Base-by-base conservation (phyloP, 257 asterid species). In the Salvia hispanica region DNA sequence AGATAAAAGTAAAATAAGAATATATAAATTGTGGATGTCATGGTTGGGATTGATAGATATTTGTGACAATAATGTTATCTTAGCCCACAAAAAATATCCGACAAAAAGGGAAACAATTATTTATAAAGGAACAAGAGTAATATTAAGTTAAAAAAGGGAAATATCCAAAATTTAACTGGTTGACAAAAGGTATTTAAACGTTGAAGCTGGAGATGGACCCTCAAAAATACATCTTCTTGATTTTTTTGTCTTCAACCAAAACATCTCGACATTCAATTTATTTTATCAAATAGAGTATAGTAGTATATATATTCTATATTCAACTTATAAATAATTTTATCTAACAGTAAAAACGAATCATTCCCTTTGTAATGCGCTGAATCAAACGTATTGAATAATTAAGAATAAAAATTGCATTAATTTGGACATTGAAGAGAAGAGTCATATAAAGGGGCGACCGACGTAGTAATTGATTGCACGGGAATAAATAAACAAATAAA, bases 361-460 rank as follows among this genome's bases (percentile, higher is more conserved):
- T 25, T 25, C 31, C 31, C 31, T 25, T 25, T 25, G 31, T 2
- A 25, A 25, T 25, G 31, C 31, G 31, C 31, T 25, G 31, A 25
- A 25, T 25, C 31, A 25, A 25, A 25, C 31, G 2, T 2, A 25
- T 25, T 25, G 31, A 25, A 25, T 25, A 25, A 25, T 25, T 25
- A 25, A 25, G 2, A 25, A 25, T 25, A 25, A 25, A 25, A 25
- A 2, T 0, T 25, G 31, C 31, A 25, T 25, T 25, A 25, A 25
- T 34, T 34, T 40, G 11, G 34, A 9, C 60, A 44, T 3, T 61
- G 42, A 62, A 15, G 64, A n/a, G 66, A 45, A 58, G 11, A 59
- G 65, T 39, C 50, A 2, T 31, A 45, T 25, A 39, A 4, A 36
- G 46, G 55, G 57, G 69, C 48, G 42, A 75, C 83, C 80, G 80